These are phyloP conservation scores for Orobanche coerulescens DNA, from an alignment of 257 asterid genomes.

Conservation along the genomic window DNA sequence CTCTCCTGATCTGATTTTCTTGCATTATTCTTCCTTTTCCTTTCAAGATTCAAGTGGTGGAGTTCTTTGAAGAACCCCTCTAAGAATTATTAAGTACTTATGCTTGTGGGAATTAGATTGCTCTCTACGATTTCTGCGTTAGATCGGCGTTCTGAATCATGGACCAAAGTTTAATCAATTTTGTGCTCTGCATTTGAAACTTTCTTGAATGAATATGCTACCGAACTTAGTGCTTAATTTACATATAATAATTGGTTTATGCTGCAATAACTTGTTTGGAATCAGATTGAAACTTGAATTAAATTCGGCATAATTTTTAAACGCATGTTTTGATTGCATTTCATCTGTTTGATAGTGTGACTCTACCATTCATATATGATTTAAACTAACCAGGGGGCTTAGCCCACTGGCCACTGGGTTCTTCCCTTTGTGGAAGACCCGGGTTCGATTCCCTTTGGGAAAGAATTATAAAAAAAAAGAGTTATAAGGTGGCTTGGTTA, in stretches of 20 bases:
- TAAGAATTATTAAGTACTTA: neutral
- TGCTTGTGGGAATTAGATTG: neutral
- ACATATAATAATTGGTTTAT: neutral
- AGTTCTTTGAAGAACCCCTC: neutral
- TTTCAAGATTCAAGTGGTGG: neutral
- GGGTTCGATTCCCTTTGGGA: no score
- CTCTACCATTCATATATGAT: neutral
- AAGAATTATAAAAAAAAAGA: no score
- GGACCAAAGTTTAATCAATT: no score
- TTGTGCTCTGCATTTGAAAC: no score
- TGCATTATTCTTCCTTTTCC: neutral
- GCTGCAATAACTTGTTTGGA: neutral
- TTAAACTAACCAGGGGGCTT: no score
- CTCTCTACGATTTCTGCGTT: no score
- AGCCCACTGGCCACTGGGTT: no score
- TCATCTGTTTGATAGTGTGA: neutral
- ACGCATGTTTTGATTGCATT: neutral
- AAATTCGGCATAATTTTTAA: no score
- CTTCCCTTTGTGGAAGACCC: no score
- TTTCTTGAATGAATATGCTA: no score
- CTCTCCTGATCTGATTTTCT: constrained; percentile 16
- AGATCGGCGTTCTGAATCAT: no score
- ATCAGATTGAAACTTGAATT: neutral
- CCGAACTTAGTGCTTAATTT: constrained; percentile 16
- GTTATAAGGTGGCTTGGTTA: no score